These are phyloP conservation scores for Hypoxylon sp. DNA, from an alignment of 2,329 filamentous ascomycete genomes.

Conservation along the genomic window DNA sequence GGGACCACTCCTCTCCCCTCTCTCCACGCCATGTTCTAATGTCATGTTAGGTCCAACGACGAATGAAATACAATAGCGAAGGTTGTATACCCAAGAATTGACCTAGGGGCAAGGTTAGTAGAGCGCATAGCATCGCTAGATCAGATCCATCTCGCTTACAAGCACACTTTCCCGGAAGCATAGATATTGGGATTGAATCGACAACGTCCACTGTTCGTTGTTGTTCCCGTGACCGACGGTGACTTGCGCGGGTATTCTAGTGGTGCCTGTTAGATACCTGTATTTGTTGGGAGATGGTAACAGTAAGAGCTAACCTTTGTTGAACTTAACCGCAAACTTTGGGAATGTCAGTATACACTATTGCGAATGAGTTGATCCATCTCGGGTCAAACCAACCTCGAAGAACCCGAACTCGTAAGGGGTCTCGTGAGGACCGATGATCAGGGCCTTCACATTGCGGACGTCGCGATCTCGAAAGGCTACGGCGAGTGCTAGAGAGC, in stretches of 20 bases:
- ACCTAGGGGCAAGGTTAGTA: constrained; percentile 64
- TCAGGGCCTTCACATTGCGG: constrained; percentile 86
- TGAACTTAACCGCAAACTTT: constrained; percentile 86
- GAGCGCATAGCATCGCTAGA: constrained; percentile 30
- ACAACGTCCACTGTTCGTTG: constrained; percentile 89
- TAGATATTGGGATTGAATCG: constrained; percentile 99
- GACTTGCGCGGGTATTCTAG: constrained; percentile 85
- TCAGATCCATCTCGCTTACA: constrained; percentile 70
- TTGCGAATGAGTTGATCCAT: background rate
- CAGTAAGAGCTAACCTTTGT: constrained; percentile 71
- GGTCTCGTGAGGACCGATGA: constrained; percentile 93
- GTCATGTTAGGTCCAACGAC: constrained; percentile 33
- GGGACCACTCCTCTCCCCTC: constrained; percentile 94
- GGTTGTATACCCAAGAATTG: constrained; percentile 81
- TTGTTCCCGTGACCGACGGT: constrained; percentile 75
- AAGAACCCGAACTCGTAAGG: constrained; percentile 99
- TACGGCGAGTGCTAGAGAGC: constrained; percentile 80
- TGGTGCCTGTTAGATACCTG: constrained; percentile 21
- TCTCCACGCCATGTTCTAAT: constrained; percentile 92
- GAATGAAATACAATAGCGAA: constrained; percentile 18
- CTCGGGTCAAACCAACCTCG: constrained; percentile 73
- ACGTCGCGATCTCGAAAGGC: constrained; percentile 91
- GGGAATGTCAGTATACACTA: constrained; percentile 50
- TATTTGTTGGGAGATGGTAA: constrained; percentile 9
- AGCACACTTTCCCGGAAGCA: constrained; percentile 88